Base-by-base conservation (phyloP, 805 yeast genomes). In the Ogataea neopini region DNA sequence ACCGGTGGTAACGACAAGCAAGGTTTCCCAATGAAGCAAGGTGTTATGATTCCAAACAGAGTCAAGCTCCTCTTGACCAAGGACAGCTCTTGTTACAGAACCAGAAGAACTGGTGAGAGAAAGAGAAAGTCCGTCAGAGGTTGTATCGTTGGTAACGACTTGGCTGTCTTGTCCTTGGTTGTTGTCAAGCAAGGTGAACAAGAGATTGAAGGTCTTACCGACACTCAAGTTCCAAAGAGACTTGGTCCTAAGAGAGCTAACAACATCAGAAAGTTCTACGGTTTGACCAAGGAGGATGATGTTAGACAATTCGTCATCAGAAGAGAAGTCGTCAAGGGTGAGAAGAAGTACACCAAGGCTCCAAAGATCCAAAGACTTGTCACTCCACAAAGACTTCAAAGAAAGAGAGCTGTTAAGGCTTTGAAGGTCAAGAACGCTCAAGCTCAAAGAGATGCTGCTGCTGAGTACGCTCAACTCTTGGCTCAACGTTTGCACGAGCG, bases 21-120 rank as follows among this genome's bases (percentile, higher is more conserved):
- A 83, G 99, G 99, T 82, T 94, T 94, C 97, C 98, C 99, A 80
- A 94, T 95, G 99, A 94, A 91, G 80, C 99, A 95, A 81, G 99
- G 99, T 86, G 99, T 94, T 62, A 81, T 94, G 84, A 94, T 89
- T 83, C 98, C 99, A 79, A 90, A 95, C 85, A 95, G 99, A 86
- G 98, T 94, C 68, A 90, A 88, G 76, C 84, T 94, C 69, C 84
- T 94, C 73, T 82, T 94, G 73, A 76, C 96, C 66, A 84, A 89
- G 79, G 96, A 92, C 71, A 86, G 80, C 81, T 88, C 97, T 67
- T 92, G 98, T 84, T 94, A 94, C 96, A 92, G 99, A 84, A 95
- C 96, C 77, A 94, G 99, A 84, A 89, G 98, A 81, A 72, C 76
- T 62, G 99, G 99, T 86, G 99, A 94, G 85, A 88, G 99, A 83